Base-by-base conservation (phyloP, 805 yeast genomes). In the Barnettozyma wickerhamii region DNA sequence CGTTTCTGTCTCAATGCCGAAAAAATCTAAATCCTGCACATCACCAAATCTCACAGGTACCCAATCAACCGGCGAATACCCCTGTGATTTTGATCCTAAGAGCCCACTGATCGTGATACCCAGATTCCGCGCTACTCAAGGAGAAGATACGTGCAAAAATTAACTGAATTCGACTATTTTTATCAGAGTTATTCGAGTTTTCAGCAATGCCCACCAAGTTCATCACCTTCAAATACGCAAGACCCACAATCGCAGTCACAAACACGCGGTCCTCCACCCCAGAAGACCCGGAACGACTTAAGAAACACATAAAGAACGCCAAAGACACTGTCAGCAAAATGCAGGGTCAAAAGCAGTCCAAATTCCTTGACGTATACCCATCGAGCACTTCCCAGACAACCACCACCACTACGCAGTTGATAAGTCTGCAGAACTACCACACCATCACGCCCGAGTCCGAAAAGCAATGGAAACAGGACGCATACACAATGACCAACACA, bases 381-480 rank as follows among this genome's bases (percentile, higher is more conserved):
- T 17, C 21, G 7, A 21, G 18, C 23, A 28, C 3, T 30, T 6
- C 18, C 28, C 13, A 10, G 14, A 24, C 24, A 30, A 15, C 37
- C 33, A 13, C 19, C 39, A 3, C 40, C 10, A 13, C 35, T n/a
- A 19, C 35, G 12, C 19, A 21, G 20, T 29, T 41, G 6, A 30
- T 19, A 5, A 34, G 32, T 14, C 30, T 38, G 6, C 33, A 36
- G 7, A 21, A 24, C 1, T 55, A 42, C 35, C 52, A 46, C n/a
- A 13, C 17, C 4, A 46, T 50, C 5, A 41, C 41, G 0, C n/a
- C 18, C 3, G 45, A 44, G 17, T 30, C 34, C 3, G 57, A 53
- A 30, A 14, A 10, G 6, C 32, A 43, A 31, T 55, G 59, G 58
- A 23, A 15, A 12, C 31, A 42, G 12, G 45, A 49, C 7, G 51